phyloP scores from a whole-genome alignment of 169 alveolate species.

The Eimeria falciformis region DNA sequence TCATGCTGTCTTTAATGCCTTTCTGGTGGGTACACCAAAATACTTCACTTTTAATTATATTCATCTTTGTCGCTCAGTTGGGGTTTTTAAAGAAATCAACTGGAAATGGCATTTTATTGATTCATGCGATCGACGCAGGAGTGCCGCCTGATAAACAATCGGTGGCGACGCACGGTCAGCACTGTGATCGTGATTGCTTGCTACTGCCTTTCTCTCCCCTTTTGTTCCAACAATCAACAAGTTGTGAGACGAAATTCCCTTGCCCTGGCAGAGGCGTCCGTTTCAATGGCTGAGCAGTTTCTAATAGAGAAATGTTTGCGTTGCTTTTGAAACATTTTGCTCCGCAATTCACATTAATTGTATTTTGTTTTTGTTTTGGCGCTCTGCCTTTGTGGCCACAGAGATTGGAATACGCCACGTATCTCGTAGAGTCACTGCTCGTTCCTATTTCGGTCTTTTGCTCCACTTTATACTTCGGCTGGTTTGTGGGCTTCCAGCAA shows the following conservation, averaged over 20 bases:
- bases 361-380: background rate
- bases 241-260: background rate
- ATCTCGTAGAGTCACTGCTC: slow-evolving; percentile 57
- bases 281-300: no score
- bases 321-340: background rate
- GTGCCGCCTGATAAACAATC: slow-evolving; percentile 35
- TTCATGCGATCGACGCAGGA: background rate
- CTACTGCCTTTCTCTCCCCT: slow-evolving; percentile 53
- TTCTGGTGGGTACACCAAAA: slow-evolving; percentile 12
- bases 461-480: slow-evolving; percentile 47
- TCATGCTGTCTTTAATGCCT: slow-evolving; percentile 50
- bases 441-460: slow-evolving; percentile 61
- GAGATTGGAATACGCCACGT: slow-evolving; percentile 24
- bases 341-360: background rate
- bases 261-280: no score
- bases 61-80: no score
- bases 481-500: slow-evolving; percentile 60
- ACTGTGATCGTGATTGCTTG: slow-evolving; percentile 37
- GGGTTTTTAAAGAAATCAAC: background rate
- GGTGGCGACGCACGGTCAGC: slow-evolving; percentile 60
- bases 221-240: slow-evolving; percentile 62
- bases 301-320: background rate
- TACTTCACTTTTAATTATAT: background rate
- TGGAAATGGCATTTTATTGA: background rate
- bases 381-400: background rate